Base-by-base conservation (phyloP, 78 protist genomes). In the Dictyostelium citrinum region DNA sequence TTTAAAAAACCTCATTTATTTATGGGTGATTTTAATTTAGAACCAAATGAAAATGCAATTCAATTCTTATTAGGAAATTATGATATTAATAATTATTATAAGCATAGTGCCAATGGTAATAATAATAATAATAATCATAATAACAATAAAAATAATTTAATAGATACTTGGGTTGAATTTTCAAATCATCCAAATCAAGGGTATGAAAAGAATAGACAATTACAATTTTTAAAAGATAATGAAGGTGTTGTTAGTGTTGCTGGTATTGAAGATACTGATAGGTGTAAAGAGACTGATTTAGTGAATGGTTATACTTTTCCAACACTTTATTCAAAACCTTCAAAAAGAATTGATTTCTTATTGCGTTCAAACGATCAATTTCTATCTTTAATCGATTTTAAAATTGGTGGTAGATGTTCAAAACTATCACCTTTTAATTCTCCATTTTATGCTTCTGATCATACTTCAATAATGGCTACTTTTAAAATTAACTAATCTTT, bases 1-100 rank as follows among this genome's bases (percentile, higher is more conserved):
- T 86, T 76, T 45, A 68, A 58, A 14, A 72, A 45, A 71, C 72
- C 76, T 1, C 82, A 84, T 46, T n/a, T 84, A 16, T 77, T 86
- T 43, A 60, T 77, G 58, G 92, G 92, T 17, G 92, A 86, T 77
- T 31, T 86, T 2, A 86, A 86, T 45, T 29, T 82, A 55, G 43
- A 33, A 29, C 92, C 92, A 16, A 27, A 29, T 31, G 67, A 68
- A 41, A 7, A 35, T 31, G 61, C 92, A 20, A 77, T 86, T 31
- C 83, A 77, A 61, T 77, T 77, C 33, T 37, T 86, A 39, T 2
- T 61, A 5, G 92, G 84, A 9, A 77, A 76, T 5, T 20, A 24
- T n/a, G 20, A 41, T 27, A 78, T 78, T 14, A 78, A 78, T 49
- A 49, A 37, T 29, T 16, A 78, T 55, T 55, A 55, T 55, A 20